phyloP scores from a whole-genome alignment of 768 basidiomycete species.

The Leccinum obscurum region DNA sequence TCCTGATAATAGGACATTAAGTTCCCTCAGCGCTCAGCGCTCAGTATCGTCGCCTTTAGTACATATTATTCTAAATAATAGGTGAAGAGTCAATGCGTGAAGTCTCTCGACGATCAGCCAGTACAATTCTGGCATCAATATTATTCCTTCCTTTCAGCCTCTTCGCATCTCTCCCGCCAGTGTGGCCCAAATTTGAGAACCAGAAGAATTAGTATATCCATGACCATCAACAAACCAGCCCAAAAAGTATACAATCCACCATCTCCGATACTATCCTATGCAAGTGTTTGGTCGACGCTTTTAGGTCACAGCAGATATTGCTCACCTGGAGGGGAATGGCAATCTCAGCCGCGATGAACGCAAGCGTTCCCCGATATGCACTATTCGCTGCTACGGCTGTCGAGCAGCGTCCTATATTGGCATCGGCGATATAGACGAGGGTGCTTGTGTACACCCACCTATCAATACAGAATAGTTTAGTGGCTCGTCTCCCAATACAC shows the following conservation, averaged over 20 bases:
- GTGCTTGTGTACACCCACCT: slow-evolving; percentile 65
- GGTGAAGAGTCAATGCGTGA: neutral
- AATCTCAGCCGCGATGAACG: slow-evolving; percentile 72
- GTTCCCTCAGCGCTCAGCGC: neutral
- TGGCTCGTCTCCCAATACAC: neutral
- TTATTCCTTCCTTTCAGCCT: slow-evolving; percentile 35
- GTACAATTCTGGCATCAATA: slow-evolving; percentile 4
- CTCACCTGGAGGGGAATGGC: slow-evolving; percentile 67
- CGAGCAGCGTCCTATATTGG: slow-evolving; percentile 79
- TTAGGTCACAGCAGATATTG: neutral
- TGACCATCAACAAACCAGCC: slow-evolving; percentile 52
- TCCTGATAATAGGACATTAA: neutral
- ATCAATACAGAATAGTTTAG: neutral
- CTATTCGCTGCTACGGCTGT: slow-evolving; percentile 77
- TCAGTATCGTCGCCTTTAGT: neutral
- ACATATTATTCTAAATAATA: slow-evolving; percentile 3
- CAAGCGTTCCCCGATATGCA: slow-evolving; percentile 65
- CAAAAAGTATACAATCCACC: slow-evolving; percentile 39
- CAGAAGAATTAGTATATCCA: slow-evolving; percentile 54
- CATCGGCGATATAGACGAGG: slow-evolving; percentile 84
- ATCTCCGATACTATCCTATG: slow-evolving; percentile 27
- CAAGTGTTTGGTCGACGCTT: neutral
- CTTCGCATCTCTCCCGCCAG: slow-evolving; percentile 59
- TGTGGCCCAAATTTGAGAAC: slow-evolving; percentile 56
- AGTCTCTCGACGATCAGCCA: neutral